These are phyloP conservation scores for Bryopsis sp. DNA, from an alignment of 139 green algal genomes.

Conservation along the genomic window DNA sequence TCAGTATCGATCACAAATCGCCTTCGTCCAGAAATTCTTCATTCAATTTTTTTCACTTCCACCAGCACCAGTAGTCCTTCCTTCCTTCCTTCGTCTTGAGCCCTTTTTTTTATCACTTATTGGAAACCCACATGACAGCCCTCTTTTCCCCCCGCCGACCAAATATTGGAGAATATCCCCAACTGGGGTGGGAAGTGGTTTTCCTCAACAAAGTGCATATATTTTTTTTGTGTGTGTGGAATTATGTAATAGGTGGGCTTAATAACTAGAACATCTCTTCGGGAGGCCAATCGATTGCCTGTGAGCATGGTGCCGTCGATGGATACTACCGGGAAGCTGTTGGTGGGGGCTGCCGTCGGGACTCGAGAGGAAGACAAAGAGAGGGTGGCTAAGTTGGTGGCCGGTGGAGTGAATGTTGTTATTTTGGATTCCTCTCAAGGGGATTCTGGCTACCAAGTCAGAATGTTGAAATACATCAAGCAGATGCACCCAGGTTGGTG, in stretches of 20 bases:
- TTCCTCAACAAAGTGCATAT: too few species aligned
- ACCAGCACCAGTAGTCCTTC: too few species aligned
- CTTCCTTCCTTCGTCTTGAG: too few species aligned
- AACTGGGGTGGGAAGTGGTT: too few species aligned
- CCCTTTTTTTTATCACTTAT: too few species aligned
- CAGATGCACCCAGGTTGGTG: slow-evolving; percentile 52
- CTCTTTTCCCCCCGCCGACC: too few species aligned
- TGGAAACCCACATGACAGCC: too few species aligned
- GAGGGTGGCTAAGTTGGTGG: slow-evolving; percentile 47
- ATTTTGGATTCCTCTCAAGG: slow-evolving; percentile 80
- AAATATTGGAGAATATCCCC: too few species aligned
- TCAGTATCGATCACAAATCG: too few species aligned
- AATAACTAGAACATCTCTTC: slow-evolving; percentile 50
- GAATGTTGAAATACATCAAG: slow-evolving; percentile 93
- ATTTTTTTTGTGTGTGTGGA: too few species aligned
- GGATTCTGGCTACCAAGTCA: slow-evolving; percentile 43
- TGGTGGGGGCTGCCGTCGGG: slow-evolving; percentile 80
- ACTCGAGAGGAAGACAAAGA: slow-evolving; percentile 73
- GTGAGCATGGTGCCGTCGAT: slow-evolving; percentile 48
- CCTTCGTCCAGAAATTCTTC: too few species aligned
- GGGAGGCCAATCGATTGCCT: slow-evolving; percentile 33
- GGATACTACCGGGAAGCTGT: slow-evolving; percentile 54
- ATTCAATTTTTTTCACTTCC: too few species aligned
- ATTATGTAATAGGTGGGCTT: slow-evolving; percentile 35
- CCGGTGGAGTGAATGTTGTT: slow-evolving; percentile 62